These are phyloP conservation scores for Suhomyces canberraensis DNA, from an alignment of 805 yeast genomes.

Conservation along the genomic window DNA sequence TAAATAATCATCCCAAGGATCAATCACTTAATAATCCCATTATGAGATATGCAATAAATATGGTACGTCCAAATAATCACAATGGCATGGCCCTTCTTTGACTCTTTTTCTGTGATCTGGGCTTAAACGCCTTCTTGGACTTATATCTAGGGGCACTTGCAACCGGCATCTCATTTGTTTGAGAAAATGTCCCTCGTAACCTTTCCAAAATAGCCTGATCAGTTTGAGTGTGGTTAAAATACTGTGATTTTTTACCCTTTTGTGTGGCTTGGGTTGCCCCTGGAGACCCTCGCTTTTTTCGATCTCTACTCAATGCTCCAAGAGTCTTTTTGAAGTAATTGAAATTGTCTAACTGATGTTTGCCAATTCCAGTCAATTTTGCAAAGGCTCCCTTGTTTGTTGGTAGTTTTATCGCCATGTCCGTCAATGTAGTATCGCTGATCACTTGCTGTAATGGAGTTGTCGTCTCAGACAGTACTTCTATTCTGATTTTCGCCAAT, in stretches of 20 bases:
- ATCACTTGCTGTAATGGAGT: constrained; percentile 22
- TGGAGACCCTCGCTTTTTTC: constrained; percentile 19
- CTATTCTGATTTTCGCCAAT: constrained; percentile 41
- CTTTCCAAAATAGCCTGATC: constrained; percentile 9
- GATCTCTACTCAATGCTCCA: constrained; percentile 26
- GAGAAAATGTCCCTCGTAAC: constrained; percentile 6
- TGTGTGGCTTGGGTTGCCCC: constrained; percentile 1
- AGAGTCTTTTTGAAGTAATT: constrained; percentile 38
- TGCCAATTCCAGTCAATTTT: constrained; percentile 32
- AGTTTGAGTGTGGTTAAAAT: constrained; percentile 6
- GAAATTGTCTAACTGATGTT: constrained; percentile 32
- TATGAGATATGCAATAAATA: too few species aligned
- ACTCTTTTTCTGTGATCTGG: too few species aligned
- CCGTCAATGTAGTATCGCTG: constrained; percentile 40
- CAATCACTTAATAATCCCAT: too few species aligned
- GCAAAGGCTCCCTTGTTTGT: constrained; percentile 45
- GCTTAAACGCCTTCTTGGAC: too few species aligned
- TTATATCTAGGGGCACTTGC: too few species aligned
- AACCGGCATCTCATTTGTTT: too few species aligned
- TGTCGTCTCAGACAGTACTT: constrained; percentile 40
- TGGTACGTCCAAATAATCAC: too few species aligned
- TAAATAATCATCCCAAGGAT: too few species aligned
- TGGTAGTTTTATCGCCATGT: constrained; percentile 57
- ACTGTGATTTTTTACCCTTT: neutral
- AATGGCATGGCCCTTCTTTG: too few species aligned